Evolutionary conservation across 2,329 filamentous ascomycete species (phyloP), one percentile per base, ranked within the genome.

Genomic region (Dactylellina sp.): DNA sequence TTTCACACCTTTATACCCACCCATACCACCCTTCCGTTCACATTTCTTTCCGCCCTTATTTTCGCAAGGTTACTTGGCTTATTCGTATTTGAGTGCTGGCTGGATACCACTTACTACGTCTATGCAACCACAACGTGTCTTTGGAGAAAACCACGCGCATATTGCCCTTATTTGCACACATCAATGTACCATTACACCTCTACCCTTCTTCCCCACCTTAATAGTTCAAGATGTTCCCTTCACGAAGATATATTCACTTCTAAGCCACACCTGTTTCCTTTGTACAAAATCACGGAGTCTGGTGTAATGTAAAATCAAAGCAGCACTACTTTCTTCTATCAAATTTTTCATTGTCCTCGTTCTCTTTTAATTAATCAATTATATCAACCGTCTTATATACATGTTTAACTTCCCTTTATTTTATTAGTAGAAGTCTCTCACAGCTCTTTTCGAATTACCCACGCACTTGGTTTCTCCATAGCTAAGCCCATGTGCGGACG

Each of bases 211-310:
- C 18, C 20, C 42, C 18, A 20, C 14, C 9, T 46, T 18, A 46
- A 46, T 22, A 46, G 7, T 16, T 6, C n/a, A 22, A 46, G 5
- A 9, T 18, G 16, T 46, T 40, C n/a, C 37, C n/a, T n/a, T 14
- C 5, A 40, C 5, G n/a, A 22, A 4, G n/a, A 16, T 9, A 7
- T 46, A 2, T 20, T 20, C 16, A 20, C 20, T 35, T 32, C 52
- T 52, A 28, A 20, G 11, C 32, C 12, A 42, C 42, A 32, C 28
- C 28, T 32, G 9, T 32, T 50, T 28, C 25, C 25, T 52, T 28
- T 62, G 46, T 53, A 52, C 35, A 62, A 62, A 50, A 49, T 37
- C n/a, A 52, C 49, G 59, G 46, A 52, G 46, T 62, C 52, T 42
- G 57, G 44, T 18, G 56, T 52, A 46, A 39, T 61, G 42, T 62